Base-by-base conservation (phyloP, 257 asterid genomes). In the Lycium barbarum region DNA sequence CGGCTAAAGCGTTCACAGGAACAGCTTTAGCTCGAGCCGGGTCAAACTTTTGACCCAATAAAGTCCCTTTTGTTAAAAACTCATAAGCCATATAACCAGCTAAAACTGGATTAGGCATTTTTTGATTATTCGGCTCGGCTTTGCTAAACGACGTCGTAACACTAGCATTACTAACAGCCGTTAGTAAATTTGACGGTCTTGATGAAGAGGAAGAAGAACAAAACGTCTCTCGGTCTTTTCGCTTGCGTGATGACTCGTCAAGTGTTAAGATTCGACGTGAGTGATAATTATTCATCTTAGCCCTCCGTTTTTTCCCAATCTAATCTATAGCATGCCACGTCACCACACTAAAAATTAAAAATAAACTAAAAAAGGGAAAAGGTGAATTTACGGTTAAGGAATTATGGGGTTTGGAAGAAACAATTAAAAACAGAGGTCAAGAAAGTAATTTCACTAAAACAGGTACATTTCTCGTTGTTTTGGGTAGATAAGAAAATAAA, bases 81-180 rank as follows among this genome's bases (percentile, higher is more conserved):
- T 94, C 97, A 87, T 87, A 85, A 51, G 97, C 98, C 94, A 94
- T 85, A 85, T 92, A 91, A 12, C 97, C 98, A 54, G 95, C 98
- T 80, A 94, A 49, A 35, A 94, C 90, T 91, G 93, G 90, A 59
- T 92, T 94, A 0, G 88, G n/a, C 53, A 76, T 76, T 26, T 76
- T 11, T 35, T 86, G 79, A 45, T 58, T 88, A 74, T 47, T 70
- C 88, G 85, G 86, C 79, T 43, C 43, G 83, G 38, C 47, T 85
- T 51, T 76, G 18, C 1, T 2, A 7, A 73, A 87, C 89, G 92
- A 82, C 91, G 85, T 81, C 85, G 88, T 84, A 26, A 51, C 66
- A 35, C 38, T 61, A 4, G 83, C 59, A 9, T 20, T 83, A 49
- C 26, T 85, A 84, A 87, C 92, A 84, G 92, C 73, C 87, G 90